These are phyloP conservation scores for Lanzia echinophila DNA, from an alignment of 2,329 filamentous ascomycete genomes.

Conservation along the genomic window DNA sequence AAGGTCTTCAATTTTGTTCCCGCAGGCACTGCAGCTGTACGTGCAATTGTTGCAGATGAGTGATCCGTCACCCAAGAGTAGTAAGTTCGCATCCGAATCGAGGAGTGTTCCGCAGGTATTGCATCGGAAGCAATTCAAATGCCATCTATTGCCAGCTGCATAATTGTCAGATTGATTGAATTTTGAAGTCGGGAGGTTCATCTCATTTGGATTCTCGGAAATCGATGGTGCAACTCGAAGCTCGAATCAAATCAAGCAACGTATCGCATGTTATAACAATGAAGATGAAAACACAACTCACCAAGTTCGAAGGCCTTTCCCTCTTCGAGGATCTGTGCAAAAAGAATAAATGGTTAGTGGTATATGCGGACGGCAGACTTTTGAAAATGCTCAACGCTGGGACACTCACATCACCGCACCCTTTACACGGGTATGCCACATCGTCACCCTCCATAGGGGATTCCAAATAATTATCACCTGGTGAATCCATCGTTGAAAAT, in stretches of 20 bases:
- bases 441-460: conserved; percentile 63
- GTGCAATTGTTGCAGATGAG: conserved; percentile 99
- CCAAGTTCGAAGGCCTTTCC: conserved; percentile 97
- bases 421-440: conserved; percentile 78
- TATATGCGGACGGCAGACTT: conserved; percentile 2
- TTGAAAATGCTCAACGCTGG: neutral
- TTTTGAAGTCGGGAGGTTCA: conserved; percentile 5
- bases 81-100: conserved; percentile 95
- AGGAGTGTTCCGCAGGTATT: conserved; percentile 92
- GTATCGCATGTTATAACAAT: conserved; percentile 1
- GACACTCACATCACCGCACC: conserved; percentile 73
- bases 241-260: conserved; percentile 8
- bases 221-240: conserved; percentile 8
- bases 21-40: conserved; percentile 94
- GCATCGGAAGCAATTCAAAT: conserved; percentile 97
- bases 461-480: conserved; percentile 41
- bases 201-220: conserved; percentile 1
- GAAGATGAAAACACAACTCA: conserved; percentile 39
- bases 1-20: conserved; percentile 96
- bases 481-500: conserved; percentile 43
- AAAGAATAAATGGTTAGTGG: conserved; percentile 21
- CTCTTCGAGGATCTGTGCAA: conserved; percentile 81
- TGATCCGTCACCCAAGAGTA: conserved; percentile 93
- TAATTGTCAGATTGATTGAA: conserved; percentile 22
- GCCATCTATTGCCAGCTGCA: conserved; percentile 90